These are phyloP conservation scores for Aspergillus arachidicola DNA, from an alignment of 2,329 filamentous ascomycete genomes.

Conservation along the genomic window DNA sequence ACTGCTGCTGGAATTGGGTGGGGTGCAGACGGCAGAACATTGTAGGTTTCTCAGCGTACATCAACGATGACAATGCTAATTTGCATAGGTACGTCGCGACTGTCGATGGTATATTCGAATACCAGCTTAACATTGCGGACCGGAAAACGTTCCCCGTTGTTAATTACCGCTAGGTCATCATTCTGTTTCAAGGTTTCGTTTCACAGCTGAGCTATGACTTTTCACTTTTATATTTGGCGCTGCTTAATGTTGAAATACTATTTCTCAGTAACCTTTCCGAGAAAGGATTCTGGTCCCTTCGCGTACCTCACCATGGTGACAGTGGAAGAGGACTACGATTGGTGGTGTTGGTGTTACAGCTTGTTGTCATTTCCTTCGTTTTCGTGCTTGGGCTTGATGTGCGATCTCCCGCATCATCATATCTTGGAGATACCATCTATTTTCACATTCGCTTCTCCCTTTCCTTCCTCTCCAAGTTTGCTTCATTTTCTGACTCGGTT, in stretches of 20 bases:
- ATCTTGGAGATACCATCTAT: background rate
- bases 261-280: background rate
- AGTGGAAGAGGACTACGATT: background rate
- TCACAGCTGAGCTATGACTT: background rate
- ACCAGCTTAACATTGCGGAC: slow-evolving; percentile 49
- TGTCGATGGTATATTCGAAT: slow-evolving; percentile 52
- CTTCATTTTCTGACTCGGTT: background rate
- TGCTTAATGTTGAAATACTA: background rate
- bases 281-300: background rate
- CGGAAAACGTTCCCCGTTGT: slow-evolving; percentile 51
- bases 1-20: slow-evolving; percentile 52
- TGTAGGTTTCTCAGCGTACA: slow-evolving; percentile 43
- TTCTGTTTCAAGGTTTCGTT: background rate
- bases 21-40: slow-evolving; percentile 48
- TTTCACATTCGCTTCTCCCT: background rate
- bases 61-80: slow-evolving; percentile 10
- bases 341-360: background rate
- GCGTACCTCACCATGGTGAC: background rate
- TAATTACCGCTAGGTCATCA: slow-evolving; percentile 41
- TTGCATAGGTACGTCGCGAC: slow-evolving; percentile 49
- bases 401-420: background rate
- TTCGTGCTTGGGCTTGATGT: background rate
- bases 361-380: background rate
- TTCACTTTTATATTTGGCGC: background rate
- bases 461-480: background rate